These are phyloP conservation scores for Chalciporus chontae DNA, from an alignment of 768 basidiomycete species.

Conservation along the genomic window DNA sequence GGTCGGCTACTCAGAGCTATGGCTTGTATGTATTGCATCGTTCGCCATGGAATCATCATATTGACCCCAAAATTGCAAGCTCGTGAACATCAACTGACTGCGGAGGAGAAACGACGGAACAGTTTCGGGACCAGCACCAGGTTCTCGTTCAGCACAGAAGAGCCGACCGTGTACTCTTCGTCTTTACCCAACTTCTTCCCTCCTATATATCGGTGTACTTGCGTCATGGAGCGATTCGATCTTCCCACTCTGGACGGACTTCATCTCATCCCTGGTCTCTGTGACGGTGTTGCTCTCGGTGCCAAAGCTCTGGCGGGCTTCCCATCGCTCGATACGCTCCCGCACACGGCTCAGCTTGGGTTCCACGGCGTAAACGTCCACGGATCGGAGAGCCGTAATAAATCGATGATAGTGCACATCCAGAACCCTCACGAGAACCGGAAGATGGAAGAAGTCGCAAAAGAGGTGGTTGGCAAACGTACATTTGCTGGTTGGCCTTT, in stretches of 20 bases:
- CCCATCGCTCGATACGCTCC: conserved; percentile 90
- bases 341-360: conserved; percentile 70
- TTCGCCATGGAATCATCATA: neutral
- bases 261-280: conserved; percentile 80
- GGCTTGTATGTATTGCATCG: conserved; percentile 44
- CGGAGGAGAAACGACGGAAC: conserved; percentile 76
- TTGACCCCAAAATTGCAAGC: conserved; percentile 38
- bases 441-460: conserved; percentile 72
- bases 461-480: conserved; percentile 69
- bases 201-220: conserved; percentile 73
- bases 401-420: conserved; percentile 89
- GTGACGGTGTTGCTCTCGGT: conserved; percentile 86
- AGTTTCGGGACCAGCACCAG: conserved; percentile 73
- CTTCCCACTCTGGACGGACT: conserved; percentile 84
- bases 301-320: conserved; percentile 89
- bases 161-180: conserved; percentile 76
- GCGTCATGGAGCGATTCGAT: conserved; percentile 78
- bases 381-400: conserved; percentile 84
- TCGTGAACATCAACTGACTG: conserved; percentile 71
- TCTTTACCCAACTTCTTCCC: conserved; percentile 96
- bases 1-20: conserved; percentile 75
- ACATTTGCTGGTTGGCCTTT: conserved; percentile 92
- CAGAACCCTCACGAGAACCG: conserved; percentile 66
- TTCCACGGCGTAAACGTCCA: conserved; percentile 93
- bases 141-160: conserved; percentile 65